Percentiles rank a stretch among this genome's conserved stretches.
Evolutionary conservation across 345 rosid species (phyloP).

Genomic region (Arabis hirsuta): DNA sequence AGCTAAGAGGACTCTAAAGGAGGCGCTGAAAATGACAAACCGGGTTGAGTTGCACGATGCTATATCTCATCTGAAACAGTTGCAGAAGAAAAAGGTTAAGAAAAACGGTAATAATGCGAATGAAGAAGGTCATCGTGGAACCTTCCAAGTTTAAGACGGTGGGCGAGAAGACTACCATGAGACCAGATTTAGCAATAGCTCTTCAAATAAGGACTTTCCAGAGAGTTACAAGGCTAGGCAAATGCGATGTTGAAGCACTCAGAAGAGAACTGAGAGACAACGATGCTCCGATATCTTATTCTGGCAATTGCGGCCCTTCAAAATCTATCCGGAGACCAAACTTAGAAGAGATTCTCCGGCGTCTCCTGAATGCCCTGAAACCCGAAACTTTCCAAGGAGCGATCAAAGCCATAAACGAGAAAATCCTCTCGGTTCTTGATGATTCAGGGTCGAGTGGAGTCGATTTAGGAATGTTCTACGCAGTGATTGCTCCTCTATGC

Average conservation of each 20-base stretch:
- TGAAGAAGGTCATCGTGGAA: conserved; percentile 73
- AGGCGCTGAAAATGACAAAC: conserved; percentile 93
- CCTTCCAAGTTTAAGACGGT: conserved; percentile 70
- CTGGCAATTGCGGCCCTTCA: conserved; percentile 75
- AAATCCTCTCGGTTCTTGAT: conserved; percentile 73
- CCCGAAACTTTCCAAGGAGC: conserved; percentile 96
- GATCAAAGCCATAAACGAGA: conserved; percentile 89
- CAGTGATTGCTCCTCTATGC: conserved; percentile 87
- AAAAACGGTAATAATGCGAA: conserved; percentile 54
- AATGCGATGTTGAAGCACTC: conserved; percentile 80
- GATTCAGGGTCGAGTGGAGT: conserved; percentile 86
- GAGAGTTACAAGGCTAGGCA: conserved; percentile 75
- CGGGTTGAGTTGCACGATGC: conserved; percentile 94
- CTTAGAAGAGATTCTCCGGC: conserved; percentile 81
- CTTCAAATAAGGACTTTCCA: conserved; percentile 81
- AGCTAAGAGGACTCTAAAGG: conserved; percentile 86
- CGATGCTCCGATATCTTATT: conserved; percentile 83
- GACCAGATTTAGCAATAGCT: conserved; percentile 73
- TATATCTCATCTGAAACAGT: conserved; percentile 79
- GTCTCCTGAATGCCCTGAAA: conserved; percentile 68
- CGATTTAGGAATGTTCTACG: conserved; percentile 89
- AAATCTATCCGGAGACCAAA: conserved; percentile 88
- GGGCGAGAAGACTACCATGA: conserved; percentile 69
- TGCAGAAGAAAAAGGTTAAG: conserved; percentile 84
- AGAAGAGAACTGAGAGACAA: conserved; percentile 82